These are phyloP conservation scores for Russula olivacea DNA, from an alignment of 768 basidiomycete genomes.

Conservation along the genomic window DNA sequence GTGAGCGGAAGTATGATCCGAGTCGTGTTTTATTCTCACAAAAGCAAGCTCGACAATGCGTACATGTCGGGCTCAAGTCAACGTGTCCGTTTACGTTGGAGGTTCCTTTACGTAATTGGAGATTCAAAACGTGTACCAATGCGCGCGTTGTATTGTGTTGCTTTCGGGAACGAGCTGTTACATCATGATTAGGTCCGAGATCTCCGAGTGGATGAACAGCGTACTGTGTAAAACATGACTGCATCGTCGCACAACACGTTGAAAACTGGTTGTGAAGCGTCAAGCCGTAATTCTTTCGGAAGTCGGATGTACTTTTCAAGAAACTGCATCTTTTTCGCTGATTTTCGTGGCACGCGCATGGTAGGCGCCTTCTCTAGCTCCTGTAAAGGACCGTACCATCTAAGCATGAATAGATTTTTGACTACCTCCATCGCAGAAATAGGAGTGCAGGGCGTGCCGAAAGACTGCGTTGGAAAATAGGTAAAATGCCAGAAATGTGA, in stretches of 20 bases:
- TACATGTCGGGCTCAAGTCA: too few relatives aligned
- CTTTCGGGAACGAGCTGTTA: constrained; percentile 1
- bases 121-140: constrained; percentile 16
- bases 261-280: background rate
- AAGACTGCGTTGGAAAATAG: background rate
- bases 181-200: background rate
- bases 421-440: background rate
- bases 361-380: background rate
- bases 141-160: constrained; percentile 2
- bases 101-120: background rate
- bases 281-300: background rate
- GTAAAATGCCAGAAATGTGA: background rate
- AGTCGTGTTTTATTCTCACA: too few relatives aligned
- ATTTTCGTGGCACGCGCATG: background rate
- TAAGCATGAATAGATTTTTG: background rate
- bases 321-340: background rate
- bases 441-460: background rate
- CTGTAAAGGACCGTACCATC: background rate
- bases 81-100: background rate
- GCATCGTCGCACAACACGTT: constrained; percentile 11
- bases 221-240: constrained; percentile 12
- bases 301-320: constrained; percentile 4
- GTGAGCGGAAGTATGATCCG: too few relatives aligned
- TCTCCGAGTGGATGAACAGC: background rate
- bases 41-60: too few relatives aligned